Percentiles rank a stretch among this genome's conserved stretches.
Conservation (phyloP, 2,329 filamentous ascomycete species). For the Xylaria sp. region DNA sequence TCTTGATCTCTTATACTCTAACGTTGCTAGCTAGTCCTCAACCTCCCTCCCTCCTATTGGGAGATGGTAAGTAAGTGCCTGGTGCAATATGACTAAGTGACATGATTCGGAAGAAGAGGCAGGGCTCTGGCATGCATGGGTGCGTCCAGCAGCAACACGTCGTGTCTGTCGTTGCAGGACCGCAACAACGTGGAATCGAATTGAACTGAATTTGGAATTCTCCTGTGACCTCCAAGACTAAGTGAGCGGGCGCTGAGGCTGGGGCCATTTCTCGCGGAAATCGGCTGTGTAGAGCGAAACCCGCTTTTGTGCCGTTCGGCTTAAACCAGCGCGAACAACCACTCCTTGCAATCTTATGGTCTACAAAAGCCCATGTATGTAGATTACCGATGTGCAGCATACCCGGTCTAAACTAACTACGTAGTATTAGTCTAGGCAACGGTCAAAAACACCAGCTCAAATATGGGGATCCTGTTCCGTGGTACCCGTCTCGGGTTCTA, state of each 20-base stretch:
- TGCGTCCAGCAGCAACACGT: not conserved
- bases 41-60: not conserved
- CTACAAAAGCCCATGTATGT: too few relatives aligned
- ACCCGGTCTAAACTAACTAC: not conserved
- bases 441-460: conserved; percentile 9
- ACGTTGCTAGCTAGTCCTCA: not conserved
- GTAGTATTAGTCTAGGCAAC: conserved; percentile 22
- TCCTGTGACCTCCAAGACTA: not conserved
- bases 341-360: conserved; percentile 22
- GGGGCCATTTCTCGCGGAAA: conserved; percentile 13
- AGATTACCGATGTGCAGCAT: not conserved
- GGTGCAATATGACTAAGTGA: not conserved
- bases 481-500: conserved; percentile 3
- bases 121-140: not conserved
- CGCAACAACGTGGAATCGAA: not conserved
- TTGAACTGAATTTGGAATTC: conserved; percentile 29
- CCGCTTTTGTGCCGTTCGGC: conserved; percentile 10
- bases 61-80: not conserved
- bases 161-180: not conserved
- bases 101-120: not conserved
- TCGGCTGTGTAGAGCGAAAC: conserved; percentile 27
- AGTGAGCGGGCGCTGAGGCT: conserved; percentile 14
- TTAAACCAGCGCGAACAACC: not conserved
- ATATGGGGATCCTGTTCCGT: conserved; percentile 13
- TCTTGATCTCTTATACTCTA: conserved; percentile 27